These are phyloP conservation scores for Lathyrus sativus DNA, from an alignment of 306 rosid genomes.

Conservation along the genomic window DNA sequence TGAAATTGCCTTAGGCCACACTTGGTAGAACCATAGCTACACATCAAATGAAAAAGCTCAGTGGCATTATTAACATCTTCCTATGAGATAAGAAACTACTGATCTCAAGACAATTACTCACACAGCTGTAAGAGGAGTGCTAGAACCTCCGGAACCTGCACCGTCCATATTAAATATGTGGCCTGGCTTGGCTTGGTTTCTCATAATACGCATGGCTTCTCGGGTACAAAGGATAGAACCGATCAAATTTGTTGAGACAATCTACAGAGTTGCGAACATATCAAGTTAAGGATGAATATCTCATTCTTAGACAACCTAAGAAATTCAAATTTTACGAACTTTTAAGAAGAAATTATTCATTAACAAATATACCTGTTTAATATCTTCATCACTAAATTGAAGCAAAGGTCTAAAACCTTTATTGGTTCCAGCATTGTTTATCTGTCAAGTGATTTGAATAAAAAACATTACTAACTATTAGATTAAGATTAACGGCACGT, in stretches of 20 bases:
- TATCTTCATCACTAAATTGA: constrained; percentile 87
- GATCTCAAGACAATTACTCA: constrained; percentile 50
- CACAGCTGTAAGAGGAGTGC: constrained; percentile 97
- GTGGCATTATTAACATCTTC: too few species aligned
- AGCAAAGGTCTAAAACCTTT: constrained; percentile 95
- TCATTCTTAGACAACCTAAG: neutral
- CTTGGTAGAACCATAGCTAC: constrained; percentile 89
- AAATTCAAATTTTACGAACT: neutral
- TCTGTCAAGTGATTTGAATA: constrained; percentile 48
- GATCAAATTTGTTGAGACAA: constrained; percentile 90
- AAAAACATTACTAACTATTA: constrained; percentile 9
- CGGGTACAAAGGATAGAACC: constrained; percentile 91
- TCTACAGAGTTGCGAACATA: constrained; percentile 49
- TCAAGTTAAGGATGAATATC: constrained; percentile 12
- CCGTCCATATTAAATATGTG: constrained; percentile 98
- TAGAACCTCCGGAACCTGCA: constrained; percentile 96
- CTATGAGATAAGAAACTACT: too few species aligned
- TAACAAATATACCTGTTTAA: constrained; percentile 66
- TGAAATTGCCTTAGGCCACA: constrained; percentile 96
- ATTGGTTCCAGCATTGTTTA: constrained; percentile 90
- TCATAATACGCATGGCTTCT: constrained; percentile 86
- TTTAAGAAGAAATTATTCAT: neutral
- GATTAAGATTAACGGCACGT: constrained; percentile 13
- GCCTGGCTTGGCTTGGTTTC: constrained; percentile 70
- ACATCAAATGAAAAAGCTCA: constrained; percentile 29